Evolutionary conservation across 257 asterid genomes (phyloP), one percentile per base, ranked within the genome.

Genomic region (Orobanche coerulescens): DNA sequence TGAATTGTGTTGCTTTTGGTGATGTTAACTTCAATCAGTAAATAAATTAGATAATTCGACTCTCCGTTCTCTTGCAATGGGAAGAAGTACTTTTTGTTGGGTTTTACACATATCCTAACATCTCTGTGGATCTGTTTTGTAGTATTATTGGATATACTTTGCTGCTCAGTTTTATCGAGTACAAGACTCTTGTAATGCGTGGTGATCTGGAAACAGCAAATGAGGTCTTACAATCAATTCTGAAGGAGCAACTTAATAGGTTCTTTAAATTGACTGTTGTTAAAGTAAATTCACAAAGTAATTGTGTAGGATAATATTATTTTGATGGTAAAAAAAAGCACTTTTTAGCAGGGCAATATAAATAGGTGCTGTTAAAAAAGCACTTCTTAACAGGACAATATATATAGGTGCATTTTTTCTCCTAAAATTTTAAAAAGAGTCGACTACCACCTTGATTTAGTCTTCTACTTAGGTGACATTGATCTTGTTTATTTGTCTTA

Each of bases 151-250:
- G n/a, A n/a, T n/a, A n/a, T n/a, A n/a, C n/a, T n/a, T n/a, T n/a
- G n/a, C n/a, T n/a, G n/a, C n/a, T 92, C 61, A 81, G 95, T 82
- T 84, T 92, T 93, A 92, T 92, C n/a, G 98, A 92, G 78, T 92
- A 92, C 78, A 92, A 92, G 88, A 92, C 98, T 58, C 95, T 92
- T 52, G 93, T 92, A 24, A 88, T 92, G 95, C 96, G 98, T 64
- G 98, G 94, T 66, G 98, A 92, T 72, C 78, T 89, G 58, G 98
- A 88, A 62, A 31, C n/a, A n/a, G n/a, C n/a, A n/a, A 88, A 78
- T 76, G 90, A 77, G 40, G 74, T 91, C 62, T 79, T 91, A 59
- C 82, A 92, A 47, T 83, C 98, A 55, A 88, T 91, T 71, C 98
- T 96, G 6, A 88, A 78, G 73, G 96, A 88, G 22, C 98, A 91